phyloP scores from a whole-genome alignment of 495 filamentous ascomycete genomes.

The Aspergillus conjunctus region DNA sequence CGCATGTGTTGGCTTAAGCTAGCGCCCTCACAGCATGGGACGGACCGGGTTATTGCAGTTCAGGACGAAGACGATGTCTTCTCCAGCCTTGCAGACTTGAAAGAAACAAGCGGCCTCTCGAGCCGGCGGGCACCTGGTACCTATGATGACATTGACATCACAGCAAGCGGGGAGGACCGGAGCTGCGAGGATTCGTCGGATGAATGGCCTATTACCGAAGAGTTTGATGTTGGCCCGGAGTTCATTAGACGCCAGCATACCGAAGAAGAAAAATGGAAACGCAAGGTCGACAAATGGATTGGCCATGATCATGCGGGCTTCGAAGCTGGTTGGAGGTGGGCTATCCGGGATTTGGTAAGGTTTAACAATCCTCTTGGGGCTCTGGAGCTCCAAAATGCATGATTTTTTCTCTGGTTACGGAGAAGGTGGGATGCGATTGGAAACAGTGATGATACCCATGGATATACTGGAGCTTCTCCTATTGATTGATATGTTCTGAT shows the following conservation, averaged over 20 bases:
- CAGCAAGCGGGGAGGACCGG: conserved; percentile 54
- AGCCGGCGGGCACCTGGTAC: conserved; percentile 30
- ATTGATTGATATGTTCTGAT: conserved; percentile 12
- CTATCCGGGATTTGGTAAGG: conserved; percentile 51
- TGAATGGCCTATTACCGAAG: conserved; percentile 86
- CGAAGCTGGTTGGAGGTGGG: conserved; percentile 57
- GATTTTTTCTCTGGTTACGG: conserved; percentile 6
- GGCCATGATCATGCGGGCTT: conserved; percentile 46
- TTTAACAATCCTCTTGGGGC: conserved; percentile 28
- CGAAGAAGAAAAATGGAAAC: conserved; percentile 88
- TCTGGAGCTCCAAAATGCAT: conserved; percentile 20
- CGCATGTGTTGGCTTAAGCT: conserved; percentile 95
- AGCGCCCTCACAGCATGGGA: conserved; percentile 42
- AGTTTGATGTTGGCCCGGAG: conserved; percentile 95
- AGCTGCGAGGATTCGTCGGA: conserved; percentile 55
- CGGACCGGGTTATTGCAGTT: conserved; percentile 30
- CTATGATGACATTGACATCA: conserved; percentile 36
- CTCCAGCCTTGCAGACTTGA: conserved; percentile 70
- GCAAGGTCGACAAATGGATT: conserved; percentile 79
- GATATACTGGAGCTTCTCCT: conserved; percentile 17
- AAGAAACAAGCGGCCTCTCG: conserved; percentile 57
- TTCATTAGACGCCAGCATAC: conserved; percentile 86
- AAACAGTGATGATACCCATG: conserved; percentile 23
- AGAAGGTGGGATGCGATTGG: conserved; percentile 7
- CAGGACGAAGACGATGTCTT: conserved; percentile 74